Percentiles rank a stretch among this genome's conserved stretches.
These are phyloP conservation scores for Hypoxylon subgilvum DNA, from an alignment of 495 filamentous ascomycete genomes.

Conservation along the genomic window DNA sequence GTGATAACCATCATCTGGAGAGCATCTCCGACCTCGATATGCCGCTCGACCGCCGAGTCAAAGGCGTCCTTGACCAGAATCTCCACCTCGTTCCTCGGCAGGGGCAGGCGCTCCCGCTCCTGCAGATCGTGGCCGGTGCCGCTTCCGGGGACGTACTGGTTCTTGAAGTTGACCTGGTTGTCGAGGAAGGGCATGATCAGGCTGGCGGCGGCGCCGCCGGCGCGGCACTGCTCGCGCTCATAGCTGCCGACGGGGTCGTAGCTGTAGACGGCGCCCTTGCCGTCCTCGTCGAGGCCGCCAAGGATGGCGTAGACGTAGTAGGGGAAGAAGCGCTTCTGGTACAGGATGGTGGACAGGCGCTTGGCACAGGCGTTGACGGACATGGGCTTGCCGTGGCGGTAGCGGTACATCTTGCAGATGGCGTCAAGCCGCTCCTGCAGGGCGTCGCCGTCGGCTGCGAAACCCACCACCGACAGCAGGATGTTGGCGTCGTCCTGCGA, in stretches of 20 bases:
- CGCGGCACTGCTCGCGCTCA: constrained; percentile 93
- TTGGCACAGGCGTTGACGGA: constrained; percentile 91
- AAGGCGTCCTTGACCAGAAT: constrained; percentile 94
- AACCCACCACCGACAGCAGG: constrained; percentile 90
- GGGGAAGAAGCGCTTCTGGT: constrained; percentile 97
- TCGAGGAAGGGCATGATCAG: constrained; percentile 99
- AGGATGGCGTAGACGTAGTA: constrained; percentile 95
- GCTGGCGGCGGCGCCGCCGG: constrained; percentile 91
- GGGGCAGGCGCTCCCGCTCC: constrained; percentile 66
- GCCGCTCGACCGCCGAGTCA: constrained; percentile 94
- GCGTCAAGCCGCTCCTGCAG: constrained; percentile 88
- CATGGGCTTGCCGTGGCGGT: constrained; percentile 93
- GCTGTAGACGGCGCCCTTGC: constrained; percentile 90
- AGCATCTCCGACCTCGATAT: constrained; percentile 97
- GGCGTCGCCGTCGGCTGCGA: constrained; percentile 89
- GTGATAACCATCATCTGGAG: constrained; percentile 95
- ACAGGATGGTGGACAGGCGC: constrained; percentile 88
- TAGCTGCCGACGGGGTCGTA: constrained; percentile 98
- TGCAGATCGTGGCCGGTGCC: constrained; percentile 81
- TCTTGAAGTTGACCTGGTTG: constrained; percentile 99
- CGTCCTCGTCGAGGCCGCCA: constrained; percentile 91
- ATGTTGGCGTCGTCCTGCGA: constrained; percentile 83
- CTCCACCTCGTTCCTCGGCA: constrained; percentile 77
- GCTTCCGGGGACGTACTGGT: constrained; percentile 91
- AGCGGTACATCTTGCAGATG: constrained; percentile 95